Conservation (phyloP, 768 basidiomycete genomes). For the Lactarius psammicola region DNA sequence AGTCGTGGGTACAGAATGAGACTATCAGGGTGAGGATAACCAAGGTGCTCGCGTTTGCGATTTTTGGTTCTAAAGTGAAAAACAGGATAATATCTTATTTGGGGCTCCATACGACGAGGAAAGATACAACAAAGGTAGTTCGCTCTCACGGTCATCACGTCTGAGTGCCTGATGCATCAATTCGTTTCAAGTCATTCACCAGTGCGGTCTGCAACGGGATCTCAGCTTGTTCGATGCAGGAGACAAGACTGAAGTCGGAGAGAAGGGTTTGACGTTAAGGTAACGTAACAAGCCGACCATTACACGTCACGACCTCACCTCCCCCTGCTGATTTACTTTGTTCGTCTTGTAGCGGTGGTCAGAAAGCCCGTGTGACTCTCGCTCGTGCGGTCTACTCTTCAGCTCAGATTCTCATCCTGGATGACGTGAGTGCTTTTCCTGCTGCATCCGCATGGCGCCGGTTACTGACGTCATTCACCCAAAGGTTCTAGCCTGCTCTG, state of each 20-base stretch:
- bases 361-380: conserved; percentile 57
- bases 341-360: conserved; percentile 44
- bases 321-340: background rate
- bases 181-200: conserved; percentile 24
- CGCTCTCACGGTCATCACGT: background rate
- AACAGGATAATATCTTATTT: conserved; percentile 52
- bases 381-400: conserved; percentile 59
- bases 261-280: conserved; percentile 52
- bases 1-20: conserved; percentile 83
- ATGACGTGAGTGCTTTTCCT: conserved; percentile 51
- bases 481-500: conserved; percentile 46
- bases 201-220: conserved; percentile 39
- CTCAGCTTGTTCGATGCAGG: conserved; percentile 48
- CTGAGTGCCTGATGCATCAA: background rate
- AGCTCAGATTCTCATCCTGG: conserved; percentile 64
- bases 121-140: conserved; percentile 43
- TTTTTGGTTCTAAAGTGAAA: background rate
- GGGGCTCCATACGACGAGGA: conserved; percentile 46
- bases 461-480: background rate
- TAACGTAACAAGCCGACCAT: background rate
- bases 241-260: conserved; percentile 56
- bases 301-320: background rate
- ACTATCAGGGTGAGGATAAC: conserved; percentile 53
- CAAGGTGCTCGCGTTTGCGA: background rate
- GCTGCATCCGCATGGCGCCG: background rate